A percentile compares a stretch with the other conserved stretches of the same genome.
These are phyloP conservation scores for Penstemon eatonii DNA, from an alignment of 257 asterid genomes.

Conservation along the genomic window DNA sequence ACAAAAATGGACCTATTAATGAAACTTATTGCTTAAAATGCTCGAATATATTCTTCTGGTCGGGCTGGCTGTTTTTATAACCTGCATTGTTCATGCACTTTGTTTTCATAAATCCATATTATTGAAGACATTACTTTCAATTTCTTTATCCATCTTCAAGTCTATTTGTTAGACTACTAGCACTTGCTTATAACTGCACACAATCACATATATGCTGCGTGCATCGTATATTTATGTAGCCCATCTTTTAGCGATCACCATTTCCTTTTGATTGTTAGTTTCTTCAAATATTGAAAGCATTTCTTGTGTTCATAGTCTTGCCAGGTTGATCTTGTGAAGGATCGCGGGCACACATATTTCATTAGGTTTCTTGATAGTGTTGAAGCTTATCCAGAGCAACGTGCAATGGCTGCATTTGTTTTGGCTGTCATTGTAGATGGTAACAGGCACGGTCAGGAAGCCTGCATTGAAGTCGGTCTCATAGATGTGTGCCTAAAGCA, in stretches of 20 bases:
- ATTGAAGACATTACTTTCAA: background rate
- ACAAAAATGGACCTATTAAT: too few species aligned
- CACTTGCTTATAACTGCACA: background rate
- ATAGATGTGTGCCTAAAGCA: constrained; percentile 74
- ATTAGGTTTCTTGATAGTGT: constrained; percentile 81
- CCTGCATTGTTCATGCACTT: too few species aligned
- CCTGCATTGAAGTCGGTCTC: constrained; percentile 76
- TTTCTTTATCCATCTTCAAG: background rate
- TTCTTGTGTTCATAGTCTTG: constrained; percentile 60
- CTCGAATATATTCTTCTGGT: too few species aligned
- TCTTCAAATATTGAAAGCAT: background rate
- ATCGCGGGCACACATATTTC: constrained; percentile 80
- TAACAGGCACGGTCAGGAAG: constrained; percentile 87
- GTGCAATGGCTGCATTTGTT: constrained; percentile 98
- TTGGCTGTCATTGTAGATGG: constrained; percentile 92
- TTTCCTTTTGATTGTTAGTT: background rate
- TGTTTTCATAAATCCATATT: too few species aligned
- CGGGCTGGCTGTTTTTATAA: too few species aligned
- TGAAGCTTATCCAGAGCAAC: constrained; percentile 94
- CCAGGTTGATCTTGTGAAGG: constrained; percentile 96
- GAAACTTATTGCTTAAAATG: too few species aligned
- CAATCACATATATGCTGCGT: background rate
- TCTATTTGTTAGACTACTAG: background rate
- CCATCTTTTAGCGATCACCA: background rate
- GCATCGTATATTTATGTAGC: background rate